Percentiles rank a stretch among this genome's conserved stretches.
phyloP scores from a whole-genome alignment of 2,329 filamentous ascomycete genomes.

The Zymoseptoria tritici region DNA sequence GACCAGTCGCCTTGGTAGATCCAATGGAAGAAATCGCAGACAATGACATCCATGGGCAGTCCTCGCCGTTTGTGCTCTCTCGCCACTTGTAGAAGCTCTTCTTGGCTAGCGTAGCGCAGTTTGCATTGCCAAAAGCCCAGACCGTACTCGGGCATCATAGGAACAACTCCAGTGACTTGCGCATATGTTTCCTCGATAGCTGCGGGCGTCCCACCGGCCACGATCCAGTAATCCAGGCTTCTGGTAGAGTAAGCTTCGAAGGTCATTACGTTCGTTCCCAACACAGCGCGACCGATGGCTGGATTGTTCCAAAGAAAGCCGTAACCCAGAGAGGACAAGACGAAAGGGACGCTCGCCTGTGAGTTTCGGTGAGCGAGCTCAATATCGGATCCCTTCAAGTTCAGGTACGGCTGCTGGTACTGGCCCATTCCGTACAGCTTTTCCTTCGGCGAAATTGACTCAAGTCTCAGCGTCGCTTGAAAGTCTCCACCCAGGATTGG shows the following conservation, averaged over 20 bases:
- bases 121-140: conserved; percentile 65
- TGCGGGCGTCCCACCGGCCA: conserved; percentile 49
- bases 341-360: conserved; percentile 58
- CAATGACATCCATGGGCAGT: conserved; percentile 58
- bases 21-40: conserved; percentile 64
- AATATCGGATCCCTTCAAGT: conserved; percentile 55
- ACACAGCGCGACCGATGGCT: conserved; percentile 51
- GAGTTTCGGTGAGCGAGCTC: conserved; percentile 61
- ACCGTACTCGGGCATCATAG: conserved; percentile 63
- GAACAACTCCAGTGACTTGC: conserved; percentile 50
- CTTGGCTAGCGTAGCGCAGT: conserved; percentile 58
- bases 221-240: conserved; percentile 57
- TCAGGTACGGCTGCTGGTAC: conserved; percentile 57
- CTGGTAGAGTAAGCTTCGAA: conserved; percentile 55
- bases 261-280: conserved; percentile 54
- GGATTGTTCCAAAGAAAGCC: conserved; percentile 63
- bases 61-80: conserved; percentile 50
- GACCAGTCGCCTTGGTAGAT: conserved; percentile 60
- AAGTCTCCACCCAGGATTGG: conserved; percentile 48
- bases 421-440: conserved; percentile 62
- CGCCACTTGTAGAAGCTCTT: conserved; percentile 54
- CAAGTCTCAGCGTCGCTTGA: conserved; percentile 52
- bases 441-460: conserved; percentile 46
- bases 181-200: conserved; percentile 53
- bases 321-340: conserved; percentile 53